phyloP scores from a whole-genome alignment of 306 rosid species.

The Elaeagnus macrophylla region DNA sequence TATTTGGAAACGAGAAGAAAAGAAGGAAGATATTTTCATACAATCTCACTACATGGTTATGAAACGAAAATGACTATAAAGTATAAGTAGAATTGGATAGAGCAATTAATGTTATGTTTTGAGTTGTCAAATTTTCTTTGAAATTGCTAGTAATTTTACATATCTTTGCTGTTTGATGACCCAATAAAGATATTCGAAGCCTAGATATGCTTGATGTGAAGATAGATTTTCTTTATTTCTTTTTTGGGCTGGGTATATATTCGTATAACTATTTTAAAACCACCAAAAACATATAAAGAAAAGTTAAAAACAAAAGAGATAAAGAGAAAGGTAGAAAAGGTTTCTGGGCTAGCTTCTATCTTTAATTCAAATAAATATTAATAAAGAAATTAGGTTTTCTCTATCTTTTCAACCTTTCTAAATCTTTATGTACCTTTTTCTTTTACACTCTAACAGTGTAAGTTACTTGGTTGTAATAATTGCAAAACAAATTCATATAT shows the following conservation, averaged over 20 bases:
- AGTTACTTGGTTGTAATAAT: constrained; percentile 16
- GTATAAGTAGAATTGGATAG: too few species aligned
- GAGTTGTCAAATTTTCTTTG: too few species aligned
- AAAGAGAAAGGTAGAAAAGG: constrained; percentile 34
- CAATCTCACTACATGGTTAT: too few species aligned
- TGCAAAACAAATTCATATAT: constrained; percentile 17
- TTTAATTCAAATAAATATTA: constrained; percentile 46
- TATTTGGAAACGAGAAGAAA: too few species aligned
- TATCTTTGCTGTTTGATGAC: constrained; percentile 9
- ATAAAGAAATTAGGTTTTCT: constrained; percentile 6
- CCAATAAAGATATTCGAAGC: constrained; percentile 22
- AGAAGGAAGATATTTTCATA: too few species aligned
- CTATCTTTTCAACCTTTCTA: constrained; percentile 13
- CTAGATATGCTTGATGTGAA: constrained; percentile 25
- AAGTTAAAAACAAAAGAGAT: constrained; percentile 15
- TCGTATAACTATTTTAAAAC: neutral
- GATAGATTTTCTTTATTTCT: neutral
- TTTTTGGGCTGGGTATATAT: neutral
- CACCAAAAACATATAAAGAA: constrained; percentile 13
- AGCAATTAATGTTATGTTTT: too few species aligned
- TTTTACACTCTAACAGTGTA: constrained; percentile 12
- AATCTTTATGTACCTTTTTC: constrained; percentile 2
- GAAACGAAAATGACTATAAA: too few species aligned
- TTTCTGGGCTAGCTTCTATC: constrained; percentile 22
- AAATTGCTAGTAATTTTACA: too few species aligned